phyloP scores from a whole-genome alignment of 495 filamentous ascomycete genomes.

The Penicillium manginii region DNA sequence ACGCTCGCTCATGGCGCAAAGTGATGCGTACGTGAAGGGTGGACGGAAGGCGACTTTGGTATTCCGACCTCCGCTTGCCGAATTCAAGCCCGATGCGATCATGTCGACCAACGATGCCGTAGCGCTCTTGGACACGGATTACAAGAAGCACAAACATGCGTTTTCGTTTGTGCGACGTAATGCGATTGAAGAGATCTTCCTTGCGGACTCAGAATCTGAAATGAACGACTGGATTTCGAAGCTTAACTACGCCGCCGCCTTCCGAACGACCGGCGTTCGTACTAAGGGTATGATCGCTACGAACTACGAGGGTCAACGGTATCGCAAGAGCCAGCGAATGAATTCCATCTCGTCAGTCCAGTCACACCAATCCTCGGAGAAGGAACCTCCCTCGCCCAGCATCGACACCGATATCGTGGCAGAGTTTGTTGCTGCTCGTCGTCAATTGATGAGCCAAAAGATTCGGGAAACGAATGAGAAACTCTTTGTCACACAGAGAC shows the following conservation, averaged over 20 bases:
- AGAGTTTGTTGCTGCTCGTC: slow-evolving; percentile 79
- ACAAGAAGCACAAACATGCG: slow-evolving; percentile 95
- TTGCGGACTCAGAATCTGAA: slow-evolving; percentile 85
- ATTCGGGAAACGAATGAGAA: slow-evolving; percentile 85
- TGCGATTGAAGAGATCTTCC: slow-evolving; percentile 85
- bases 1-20: slow-evolving; percentile 85
- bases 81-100: slow-evolving; percentile 90
- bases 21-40: slow-evolving; percentile 73
- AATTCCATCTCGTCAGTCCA: slow-evolving; percentile 54
- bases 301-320: slow-evolving; percentile 80
- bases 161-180: slow-evolving; percentile 91
- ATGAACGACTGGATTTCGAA: slow-evolving; percentile 98
- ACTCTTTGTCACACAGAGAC: slow-evolving; percentile 68
- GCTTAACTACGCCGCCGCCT: slow-evolving; percentile 94
- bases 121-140: slow-evolving; percentile 80
- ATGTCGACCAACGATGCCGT: slow-evolving; percentile 94
- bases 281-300: slow-evolving; percentile 85
- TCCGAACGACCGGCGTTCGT: slow-evolving; percentile 87
- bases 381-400: slow-evolving; percentile 51
- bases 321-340: slow-evolving; percentile 68
- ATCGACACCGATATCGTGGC: slow-evolving; percentile 81
- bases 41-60: slow-evolving; percentile 62
- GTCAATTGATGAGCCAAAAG: slow-evolving; percentile 79
- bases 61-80: slow-evolving; percentile 84
- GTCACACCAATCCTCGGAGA: slow-evolving; percentile 33